These are phyloP conservation scores for Tulasnella sp. DNA, from an alignment of 768 basidiomycete genomes.

Conservation along the genomic window DNA sequence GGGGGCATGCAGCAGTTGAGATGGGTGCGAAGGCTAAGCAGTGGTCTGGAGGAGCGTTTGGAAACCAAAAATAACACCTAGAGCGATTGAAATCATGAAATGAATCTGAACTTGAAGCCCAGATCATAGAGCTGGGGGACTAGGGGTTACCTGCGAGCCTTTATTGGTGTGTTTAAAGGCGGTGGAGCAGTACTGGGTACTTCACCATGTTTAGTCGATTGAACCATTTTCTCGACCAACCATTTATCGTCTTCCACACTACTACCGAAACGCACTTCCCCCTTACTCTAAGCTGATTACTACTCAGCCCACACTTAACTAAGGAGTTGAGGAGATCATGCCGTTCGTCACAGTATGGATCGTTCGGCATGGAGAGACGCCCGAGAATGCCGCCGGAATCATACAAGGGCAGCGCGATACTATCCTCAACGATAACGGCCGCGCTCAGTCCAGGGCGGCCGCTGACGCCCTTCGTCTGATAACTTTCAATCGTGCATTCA, in stretches of 20 bases:
- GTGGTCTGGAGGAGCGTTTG: conserved; percentile 64
- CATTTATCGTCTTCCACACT: too few relatives aligned
- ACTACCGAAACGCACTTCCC: too few relatives aligned
- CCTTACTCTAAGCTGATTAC: too few relatives aligned
- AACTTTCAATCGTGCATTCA: conserved; percentile 23
- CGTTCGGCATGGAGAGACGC: conserved; percentile 17
- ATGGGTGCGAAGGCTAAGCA: conserved; percentile 59
- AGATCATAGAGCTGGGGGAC: neutral
- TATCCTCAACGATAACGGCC: conserved; percentile 19
- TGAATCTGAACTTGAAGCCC: conserved; percentile 14
- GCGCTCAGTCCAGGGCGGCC: conserved; percentile 15
- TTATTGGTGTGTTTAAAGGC: too few relatives aligned
- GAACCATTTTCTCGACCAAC: too few relatives aligned
- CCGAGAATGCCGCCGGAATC: conserved; percentile 15
- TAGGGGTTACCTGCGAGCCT: too few relatives aligned
- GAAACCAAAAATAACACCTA: too few relatives aligned
- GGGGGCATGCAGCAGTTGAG: conserved; percentile 94
- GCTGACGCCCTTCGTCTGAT: conserved; percentile 19
- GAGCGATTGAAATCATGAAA: neutral
- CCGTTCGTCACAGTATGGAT: conserved; percentile 12
- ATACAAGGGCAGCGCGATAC: conserved; percentile 22
- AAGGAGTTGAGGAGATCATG: conserved; percentile 1
- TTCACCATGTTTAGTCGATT: too few relatives aligned
- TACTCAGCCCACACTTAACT: too few relatives aligned
- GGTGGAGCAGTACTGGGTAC: too few relatives aligned